Base-by-base conservation (phyloP, 2,329 filamentous ascomycete genomes). In the Pseudopyrenochaeta lycopersici region DNA sequence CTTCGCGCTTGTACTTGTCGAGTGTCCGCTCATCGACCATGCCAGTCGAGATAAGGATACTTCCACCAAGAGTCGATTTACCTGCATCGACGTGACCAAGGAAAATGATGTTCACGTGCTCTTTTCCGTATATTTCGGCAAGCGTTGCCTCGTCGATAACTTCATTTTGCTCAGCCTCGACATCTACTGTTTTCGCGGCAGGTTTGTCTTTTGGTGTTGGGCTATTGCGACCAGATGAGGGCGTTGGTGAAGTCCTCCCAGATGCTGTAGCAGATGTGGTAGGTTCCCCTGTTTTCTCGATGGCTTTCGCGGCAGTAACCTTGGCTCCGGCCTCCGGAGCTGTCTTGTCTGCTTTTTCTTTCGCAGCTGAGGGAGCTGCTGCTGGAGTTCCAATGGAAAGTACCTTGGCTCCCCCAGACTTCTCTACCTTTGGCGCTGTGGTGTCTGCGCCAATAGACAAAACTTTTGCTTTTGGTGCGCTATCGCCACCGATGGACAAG, bases 21-120 rank as follows among this genome's bases (percentile, higher is more conserved):
- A 99, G 87, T 31, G 95, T 99, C 75, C 95, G 88, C 79, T 99
- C 92, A 72, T 99, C 96, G n/a, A 99, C 95, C 95, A 98, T 99
- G 56, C 95, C 95, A 4, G 94, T 97, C 46, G 87, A 88, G 76
- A 95, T 97, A 12, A 99, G 83, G 60, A 99, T 96, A 46, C 91
- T 91, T 45, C 95, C 95, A 73, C 95, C 95, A 5, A 99, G 84
- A 2, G 95, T 99, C 33, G 92, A 97, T 81, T 99, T 99, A 67
- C 95, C 95, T 46, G 95, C 95, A 81, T 99, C 95, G 68, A 99
- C 96, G 83, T 99, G 95, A 46, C 95, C 94, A 72, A 98, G 90
- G 80, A 98, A 97, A 63, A 98, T 97, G 66, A 99, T 90, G 79
- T 99, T 99, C 70, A 99, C 84, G 67, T 90, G 87, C 73, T 90